phyloP scores from a whole-genome alignment of 2,329 filamentous ascomycete genomes.

The Thielaviopsis populi region DNA sequence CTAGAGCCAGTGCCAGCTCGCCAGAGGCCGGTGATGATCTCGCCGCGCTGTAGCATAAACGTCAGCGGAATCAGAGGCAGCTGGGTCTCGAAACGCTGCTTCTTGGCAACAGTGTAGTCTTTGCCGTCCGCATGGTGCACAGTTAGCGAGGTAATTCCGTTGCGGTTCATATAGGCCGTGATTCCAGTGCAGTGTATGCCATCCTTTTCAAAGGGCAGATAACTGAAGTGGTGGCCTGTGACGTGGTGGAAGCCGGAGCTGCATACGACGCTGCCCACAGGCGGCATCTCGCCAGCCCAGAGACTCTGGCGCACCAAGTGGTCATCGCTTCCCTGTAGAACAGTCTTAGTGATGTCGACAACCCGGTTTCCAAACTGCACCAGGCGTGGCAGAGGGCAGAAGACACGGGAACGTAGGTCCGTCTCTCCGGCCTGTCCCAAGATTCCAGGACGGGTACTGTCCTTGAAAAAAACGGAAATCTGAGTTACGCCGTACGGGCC shows the following conservation, averaged over 20 bases:
- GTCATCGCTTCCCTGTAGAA: not conserved
- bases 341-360: not conserved
- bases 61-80: not conserved
- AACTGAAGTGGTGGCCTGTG: not conserved
- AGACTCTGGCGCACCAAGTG: not conserved
- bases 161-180: not conserved
- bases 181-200: not conserved
- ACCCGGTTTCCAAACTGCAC: not conserved
- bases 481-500: not conserved
- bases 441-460: not conserved
- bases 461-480: not conserved
- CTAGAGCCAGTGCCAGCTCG: not conserved
- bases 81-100: not conserved
- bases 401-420: not conserved
- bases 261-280: not conserved
- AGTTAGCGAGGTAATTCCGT: not conserved
- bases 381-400: not conserved
- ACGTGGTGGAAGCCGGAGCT: not conserved
- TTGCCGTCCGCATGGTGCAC: not conserved
- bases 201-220: constrained; percentile 2
- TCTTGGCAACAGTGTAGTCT: not conserved
- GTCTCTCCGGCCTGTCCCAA: not conserved
- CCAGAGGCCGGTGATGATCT: not conserved
- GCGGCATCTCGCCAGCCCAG: constrained; percentile 2
- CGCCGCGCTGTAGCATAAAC: not conserved